A percentile compares a stretch with the other conserved stretches of the same genome.
phyloP scores from a whole-genome alignment of 2,329 filamentous ascomycete genomes.

The Fusarium sublunatum region DNA sequence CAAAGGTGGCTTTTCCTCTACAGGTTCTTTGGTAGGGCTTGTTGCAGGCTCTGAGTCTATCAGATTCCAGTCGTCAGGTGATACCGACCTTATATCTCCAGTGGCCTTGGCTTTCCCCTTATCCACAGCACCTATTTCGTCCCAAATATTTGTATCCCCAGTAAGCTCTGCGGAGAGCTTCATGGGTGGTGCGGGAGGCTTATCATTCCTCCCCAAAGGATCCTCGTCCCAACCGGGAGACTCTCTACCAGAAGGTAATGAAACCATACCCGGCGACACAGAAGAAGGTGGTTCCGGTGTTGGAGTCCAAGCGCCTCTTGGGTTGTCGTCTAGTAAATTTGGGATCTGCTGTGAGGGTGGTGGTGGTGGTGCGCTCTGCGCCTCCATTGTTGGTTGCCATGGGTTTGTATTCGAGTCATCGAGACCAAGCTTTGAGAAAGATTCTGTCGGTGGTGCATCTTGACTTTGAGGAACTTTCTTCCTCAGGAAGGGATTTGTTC shows the following conservation, averaged over 20 bases:
- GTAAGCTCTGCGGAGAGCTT: constrained; percentile 51
- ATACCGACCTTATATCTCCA: constrained; percentile 31
- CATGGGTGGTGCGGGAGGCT: constrained; percentile 34
- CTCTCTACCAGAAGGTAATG: constrained; percentile 54
- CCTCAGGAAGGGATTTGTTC: constrained; percentile 67
- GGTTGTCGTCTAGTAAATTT: constrained; percentile 43
- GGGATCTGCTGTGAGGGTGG: constrained; percentile 21
- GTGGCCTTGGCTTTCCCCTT: constrained; percentile 57
- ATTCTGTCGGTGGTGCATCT: constrained; percentile 49
- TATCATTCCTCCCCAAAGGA: constrained; percentile 39
- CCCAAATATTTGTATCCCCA: constrained; percentile 62
- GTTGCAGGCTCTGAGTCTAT: constrained; percentile 57
- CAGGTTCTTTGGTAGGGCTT: constrained; percentile 20
- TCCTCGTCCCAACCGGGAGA: constrained; percentile 57
- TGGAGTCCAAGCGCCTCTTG: constrained; percentile 46
- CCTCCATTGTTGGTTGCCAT: constrained; percentile 48
- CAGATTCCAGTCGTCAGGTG: constrained; percentile 63
- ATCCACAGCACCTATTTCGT: constrained; percentile 55
- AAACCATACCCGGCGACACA: constrained; percentile 50
- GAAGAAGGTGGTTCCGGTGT: constrained; percentile 46
- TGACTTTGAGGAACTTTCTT: constrained; percentile 54
- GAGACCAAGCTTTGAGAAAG: constrained; percentile 57
- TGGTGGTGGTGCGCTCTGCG: constrained; percentile 30
- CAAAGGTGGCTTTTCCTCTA: constrained; percentile 49
- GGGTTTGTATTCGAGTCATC: constrained; percentile 55